Conservation (phyloP, 2,329 filamentous ascomycete genomes). For the Pyrenophora tritici-repentis region DNA sequence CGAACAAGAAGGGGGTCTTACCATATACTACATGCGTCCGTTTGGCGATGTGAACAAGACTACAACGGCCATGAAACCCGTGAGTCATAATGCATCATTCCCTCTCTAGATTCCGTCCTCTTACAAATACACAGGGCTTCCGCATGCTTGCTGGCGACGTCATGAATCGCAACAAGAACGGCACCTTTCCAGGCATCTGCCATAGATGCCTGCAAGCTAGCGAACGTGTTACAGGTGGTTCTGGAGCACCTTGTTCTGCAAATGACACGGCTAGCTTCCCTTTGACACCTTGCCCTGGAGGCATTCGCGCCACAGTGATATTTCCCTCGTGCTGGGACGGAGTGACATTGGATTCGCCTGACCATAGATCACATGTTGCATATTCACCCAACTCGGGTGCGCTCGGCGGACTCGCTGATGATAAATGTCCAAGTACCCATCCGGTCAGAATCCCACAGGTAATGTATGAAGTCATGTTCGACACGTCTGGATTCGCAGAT, state of each 20-base stretch:
- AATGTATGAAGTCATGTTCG: constrained; percentile 55
- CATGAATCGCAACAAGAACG: constrained; percentile 31
- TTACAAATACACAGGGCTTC: constrained; percentile 40
- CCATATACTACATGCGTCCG: constrained; percentile 40
- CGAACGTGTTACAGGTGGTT: constrained; percentile 33
- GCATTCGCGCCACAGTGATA: constrained; percentile 52
- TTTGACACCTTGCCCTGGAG: constrained; percentile 49
- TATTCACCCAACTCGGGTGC: constrained; percentile 29
- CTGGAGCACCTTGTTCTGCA: constrained; percentile 44
- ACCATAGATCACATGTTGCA: constrained; percentile 61
- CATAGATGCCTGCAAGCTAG: constrained; percentile 41
- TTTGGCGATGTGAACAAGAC: constrained; percentile 33
- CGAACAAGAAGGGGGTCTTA: constrained; percentile 35
- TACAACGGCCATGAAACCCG: constrained; percentile 36
- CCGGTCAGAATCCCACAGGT: constrained; percentile 54
- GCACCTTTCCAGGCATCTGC: constrained; percentile 37
- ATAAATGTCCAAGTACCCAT: constrained; percentile 48
- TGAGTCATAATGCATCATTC: constrained; percentile 13
- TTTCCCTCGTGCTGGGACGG: constrained; percentile 60
- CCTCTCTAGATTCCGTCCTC: constrained; percentile 12
- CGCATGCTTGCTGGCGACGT: constrained; percentile 55
- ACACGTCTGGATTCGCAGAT: constrained; percentile 43
- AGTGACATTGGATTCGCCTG: constrained; percentile 55
- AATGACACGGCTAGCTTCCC: constrained; percentile 47
- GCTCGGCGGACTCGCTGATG: neutral